phyloP scores from a whole-genome alignment of 768 basidiomycete species.

The Naganishia friedmannii region DNA sequence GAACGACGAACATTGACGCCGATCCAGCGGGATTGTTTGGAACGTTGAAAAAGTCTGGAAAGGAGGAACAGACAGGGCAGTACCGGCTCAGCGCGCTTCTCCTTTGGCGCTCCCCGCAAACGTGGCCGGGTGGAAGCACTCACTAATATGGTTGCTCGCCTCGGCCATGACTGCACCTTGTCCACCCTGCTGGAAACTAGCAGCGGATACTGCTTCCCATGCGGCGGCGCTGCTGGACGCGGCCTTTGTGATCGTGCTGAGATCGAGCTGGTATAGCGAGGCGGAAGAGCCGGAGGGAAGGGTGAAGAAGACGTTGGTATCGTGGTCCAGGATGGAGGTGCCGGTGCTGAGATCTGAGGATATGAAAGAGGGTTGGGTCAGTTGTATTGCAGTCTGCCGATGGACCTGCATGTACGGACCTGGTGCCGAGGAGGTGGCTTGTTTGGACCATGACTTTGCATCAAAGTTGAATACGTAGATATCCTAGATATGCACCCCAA shows the following conservation, averaged over 20 bases:
- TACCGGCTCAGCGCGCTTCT: background rate
- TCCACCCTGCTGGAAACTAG: slow-evolving; percentile 59
- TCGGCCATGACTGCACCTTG: slow-evolving; percentile 63
- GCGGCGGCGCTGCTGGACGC: slow-evolving; percentile 58
- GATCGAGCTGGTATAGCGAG: slow-evolving; percentile 66
- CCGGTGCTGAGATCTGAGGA: slow-evolving; percentile 62
- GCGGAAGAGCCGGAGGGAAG: slow-evolving; percentile 34
- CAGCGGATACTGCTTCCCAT: slow-evolving; percentile 65
- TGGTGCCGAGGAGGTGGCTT: slow-evolving; percentile 55
- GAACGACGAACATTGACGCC: slow-evolving; percentile 78
- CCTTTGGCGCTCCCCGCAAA: background rate
- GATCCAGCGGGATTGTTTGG: slow-evolving; percentile 67
- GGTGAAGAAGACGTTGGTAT: slow-evolving; percentile 85
- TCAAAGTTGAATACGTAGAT: slow-evolving; percentile 78
- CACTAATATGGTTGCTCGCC: slow-evolving; percentile 73
- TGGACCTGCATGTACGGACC: slow-evolving; percentile 6
- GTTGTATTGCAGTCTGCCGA: background rate
- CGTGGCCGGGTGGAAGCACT: slow-evolving; percentile 19
- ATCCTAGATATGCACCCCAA: slow-evolving; percentile 36
- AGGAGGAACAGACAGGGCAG: background rate
- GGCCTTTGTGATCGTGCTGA: slow-evolving; percentile 65
- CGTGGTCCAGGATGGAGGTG: slow-evolving; percentile 80
- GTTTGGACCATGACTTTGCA: slow-evolving; percentile 67
- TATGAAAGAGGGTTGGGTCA: background rate
- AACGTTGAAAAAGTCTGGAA: slow-evolving; percentile 67